Base-by-base conservation (phyloP, 169 alveolate species). In the Eimeria maxima region DNA sequence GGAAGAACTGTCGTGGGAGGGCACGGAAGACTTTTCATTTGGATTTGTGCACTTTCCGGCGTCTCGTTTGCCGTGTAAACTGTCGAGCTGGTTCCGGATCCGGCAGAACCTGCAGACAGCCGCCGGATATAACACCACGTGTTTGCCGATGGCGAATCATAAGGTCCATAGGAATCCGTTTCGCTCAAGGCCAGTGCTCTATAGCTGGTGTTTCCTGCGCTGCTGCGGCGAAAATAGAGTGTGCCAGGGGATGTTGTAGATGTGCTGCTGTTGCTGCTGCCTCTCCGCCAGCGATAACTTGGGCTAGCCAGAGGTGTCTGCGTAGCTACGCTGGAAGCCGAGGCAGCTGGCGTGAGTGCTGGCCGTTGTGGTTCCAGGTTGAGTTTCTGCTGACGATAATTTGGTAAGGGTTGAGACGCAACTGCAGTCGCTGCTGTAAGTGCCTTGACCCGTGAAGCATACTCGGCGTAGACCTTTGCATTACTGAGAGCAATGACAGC, bases 181-280 rank as follows among this genome's bases (percentile, higher is more conserved):
- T 29, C 78, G 33, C 55, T 11, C 20, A 60, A 7, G 22, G 93
- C 55, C 3, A 83, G 27, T 6, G 10, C 8, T 24, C 76, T 20
- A 18, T 2, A n/a, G 55, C 29, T 18, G 4, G 93, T 4, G 60
- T 42, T 57, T 1, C 93, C 93, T 27, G 93, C 93, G 78, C 93
- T 84, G 60, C 93, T 29, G 38, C 93, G 74, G 27, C 93, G 93
- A 44, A 84, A 84, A 45, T 60, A 84, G 0, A 84, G 63, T 20
- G 55, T 27, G 50, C 90, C 73, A 24, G 47, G 29, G 45, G 90
- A 22, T 24, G 42, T 22, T 44, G 86, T 18, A 16, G 33, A 42
- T n/a, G 69, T 53, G 67, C 45, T 81, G 90, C 69, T 81, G 90
- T 50, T 81, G 78, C 78, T 84, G 93, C 78, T 60, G 42, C 93